Evolutionary conservation across 192 early-diverging fungal species (phyloP).

Genomic region (Backusella tarrabulga): DNA sequence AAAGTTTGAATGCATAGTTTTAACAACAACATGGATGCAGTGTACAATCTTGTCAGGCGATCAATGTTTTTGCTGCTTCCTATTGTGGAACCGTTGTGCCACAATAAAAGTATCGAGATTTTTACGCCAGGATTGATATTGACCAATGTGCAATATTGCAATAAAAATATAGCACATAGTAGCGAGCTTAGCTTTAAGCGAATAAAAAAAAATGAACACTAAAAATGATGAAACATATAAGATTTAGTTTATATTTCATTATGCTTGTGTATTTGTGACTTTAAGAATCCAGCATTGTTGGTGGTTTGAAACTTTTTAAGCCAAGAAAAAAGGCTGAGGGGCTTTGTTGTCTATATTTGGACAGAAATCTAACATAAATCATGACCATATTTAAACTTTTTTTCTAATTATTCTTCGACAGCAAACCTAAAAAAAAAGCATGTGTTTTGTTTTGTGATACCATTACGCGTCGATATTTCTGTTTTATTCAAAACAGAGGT

Average conservation of each 20-base stretch:
- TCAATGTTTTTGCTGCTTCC: background rate
- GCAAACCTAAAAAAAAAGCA: background rate
- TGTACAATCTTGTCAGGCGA: background rate
- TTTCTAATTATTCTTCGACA: background rate
- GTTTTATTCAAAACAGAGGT: background rate
- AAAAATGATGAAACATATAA: too few species aligned
- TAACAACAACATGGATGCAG: background rate
- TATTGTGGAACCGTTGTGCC: background rate
- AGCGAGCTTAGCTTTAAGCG: too few species aligned
- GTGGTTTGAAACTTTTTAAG: background rate
- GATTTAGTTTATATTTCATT: too few species aligned
- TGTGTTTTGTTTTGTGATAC: background rate
- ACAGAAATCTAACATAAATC: background rate
- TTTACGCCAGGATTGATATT: too few species aligned
- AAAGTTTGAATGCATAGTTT: background rate
- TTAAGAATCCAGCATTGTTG: background rate
- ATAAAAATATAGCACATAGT: too few species aligned
- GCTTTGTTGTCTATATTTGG: background rate
- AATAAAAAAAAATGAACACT: too few species aligned
- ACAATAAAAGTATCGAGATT: background rate
- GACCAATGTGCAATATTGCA: too few species aligned
- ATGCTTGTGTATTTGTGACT: background rate
- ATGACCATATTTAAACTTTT: background rate
- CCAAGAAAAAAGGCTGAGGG: constrained; percentile 7
- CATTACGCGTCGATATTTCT: background rate